These are phyloP conservation scores for Biscogniauxia marginata DNA, from an alignment of 2,329 filamentous ascomycete species.

Conservation along the genomic window DNA sequence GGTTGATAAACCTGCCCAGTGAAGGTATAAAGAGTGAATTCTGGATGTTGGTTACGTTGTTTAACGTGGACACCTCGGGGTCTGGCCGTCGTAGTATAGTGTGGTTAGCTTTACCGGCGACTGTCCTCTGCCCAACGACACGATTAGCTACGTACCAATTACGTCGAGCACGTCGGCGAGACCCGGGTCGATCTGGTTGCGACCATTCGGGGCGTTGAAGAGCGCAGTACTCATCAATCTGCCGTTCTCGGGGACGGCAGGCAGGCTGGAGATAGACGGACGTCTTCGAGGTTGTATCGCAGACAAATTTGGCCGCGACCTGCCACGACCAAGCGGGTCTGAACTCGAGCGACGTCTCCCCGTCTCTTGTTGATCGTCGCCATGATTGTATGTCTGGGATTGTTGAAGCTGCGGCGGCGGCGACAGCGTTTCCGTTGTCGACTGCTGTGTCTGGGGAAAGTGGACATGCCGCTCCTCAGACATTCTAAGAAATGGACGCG, in stretches of 20 bases:
- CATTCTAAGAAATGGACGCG: constrained; percentile 12
- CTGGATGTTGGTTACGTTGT: constrained; percentile 83
- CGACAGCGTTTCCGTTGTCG: constrained; percentile 5
- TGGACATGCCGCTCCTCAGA: constrained; percentile 17
- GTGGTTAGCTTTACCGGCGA: background rate
- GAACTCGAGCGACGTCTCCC: constrained; percentile 27
- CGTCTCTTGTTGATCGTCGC: constrained; percentile 1
- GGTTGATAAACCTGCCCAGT: constrained; percentile 72
- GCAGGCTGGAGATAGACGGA: constrained; percentile 12
- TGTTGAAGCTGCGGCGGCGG: constrained; percentile 5
- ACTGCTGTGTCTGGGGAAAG: constrained; percentile 14
- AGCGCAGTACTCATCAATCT: constrained; percentile 24
- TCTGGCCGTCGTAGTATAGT: constrained; percentile 46
- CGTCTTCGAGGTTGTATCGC: constrained; percentile 21
- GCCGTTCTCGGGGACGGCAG: constrained; percentile 18
- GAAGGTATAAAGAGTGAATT: constrained; percentile 86
- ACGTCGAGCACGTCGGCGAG: constrained; percentile 69
- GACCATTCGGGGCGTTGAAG: constrained; percentile 24
- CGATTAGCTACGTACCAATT: constrained; percentile 50
- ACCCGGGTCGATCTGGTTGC: constrained; percentile 55
- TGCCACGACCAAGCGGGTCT: constrained; percentile 23
- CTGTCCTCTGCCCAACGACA: background rate
- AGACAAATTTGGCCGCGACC: constrained; percentile 22
- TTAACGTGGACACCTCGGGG: constrained; percentile 78
- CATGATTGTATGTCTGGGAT: constrained; percentile 5